These are phyloP conservation scores for Thelonectria blattea DNA, from an alignment of 2,329 filamentous ascomycete species.

Conservation along the genomic window DNA sequence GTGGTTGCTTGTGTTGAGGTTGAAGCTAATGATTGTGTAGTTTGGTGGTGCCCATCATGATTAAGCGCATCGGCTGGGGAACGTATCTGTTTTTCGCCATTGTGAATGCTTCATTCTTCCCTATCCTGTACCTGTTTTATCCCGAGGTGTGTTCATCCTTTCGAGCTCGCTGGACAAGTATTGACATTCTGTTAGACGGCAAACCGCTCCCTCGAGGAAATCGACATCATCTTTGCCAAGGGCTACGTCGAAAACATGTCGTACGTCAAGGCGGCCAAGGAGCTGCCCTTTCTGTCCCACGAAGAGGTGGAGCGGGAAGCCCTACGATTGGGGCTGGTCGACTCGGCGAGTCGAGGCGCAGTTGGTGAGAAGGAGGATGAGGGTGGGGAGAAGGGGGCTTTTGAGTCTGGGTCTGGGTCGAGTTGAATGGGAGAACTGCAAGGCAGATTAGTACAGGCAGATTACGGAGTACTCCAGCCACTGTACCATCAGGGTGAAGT, in stretches of 20 bases:
- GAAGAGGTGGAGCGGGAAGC: conserved; percentile 59
- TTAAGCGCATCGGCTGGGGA: conserved; percentile 63
- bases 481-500: too few species aligned
- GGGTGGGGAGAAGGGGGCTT: not conserved
- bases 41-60: conserved; percentile 68
- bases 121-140: conserved; percentile 56
- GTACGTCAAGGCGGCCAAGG: conserved; percentile 63
- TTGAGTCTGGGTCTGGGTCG: conserved; percentile 3
- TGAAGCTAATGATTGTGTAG: not conserved
- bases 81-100: conserved; percentile 57
- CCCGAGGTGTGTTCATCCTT: conserved; percentile 39
- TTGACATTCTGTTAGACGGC: conserved; percentile 40
- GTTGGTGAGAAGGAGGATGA: conserved; percentile 29
- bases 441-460: too few species aligned
- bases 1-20: too few species aligned
- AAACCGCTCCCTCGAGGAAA: conserved; percentile 57
- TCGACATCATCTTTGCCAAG: conserved; percentile 66
- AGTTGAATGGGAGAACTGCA: not conserved
- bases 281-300: conserved; percentile 59
- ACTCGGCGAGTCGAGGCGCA: conserved; percentile 20
- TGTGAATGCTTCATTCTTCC: conserved; percentile 58
- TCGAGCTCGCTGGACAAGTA: fast-evolving
- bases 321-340: conserved; percentile 33
- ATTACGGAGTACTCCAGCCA: too few species aligned
- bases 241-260: conserved; percentile 63